Conservation (phyloP, 2,329 filamentous ascomycete genomes). For the Ascochyta fabae region DNA sequence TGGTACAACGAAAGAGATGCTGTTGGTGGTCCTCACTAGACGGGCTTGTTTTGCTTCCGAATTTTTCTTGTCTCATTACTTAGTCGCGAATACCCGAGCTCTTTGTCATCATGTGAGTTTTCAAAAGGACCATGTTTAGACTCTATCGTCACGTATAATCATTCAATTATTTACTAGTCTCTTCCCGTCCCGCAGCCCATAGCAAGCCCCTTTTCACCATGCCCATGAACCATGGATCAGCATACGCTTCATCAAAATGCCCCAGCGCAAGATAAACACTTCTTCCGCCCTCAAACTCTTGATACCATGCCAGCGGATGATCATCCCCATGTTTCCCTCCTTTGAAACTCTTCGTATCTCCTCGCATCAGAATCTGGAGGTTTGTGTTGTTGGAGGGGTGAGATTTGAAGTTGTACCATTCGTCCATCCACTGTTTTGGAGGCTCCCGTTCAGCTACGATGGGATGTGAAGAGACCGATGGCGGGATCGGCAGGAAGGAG, state of each 20-base stretch:
- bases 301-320: conserved; percentile 40
- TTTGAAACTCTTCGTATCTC: conserved; percentile 28
- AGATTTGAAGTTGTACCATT: conserved; percentile 40
- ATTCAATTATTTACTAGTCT: too few species aligned
- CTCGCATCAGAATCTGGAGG: conserved; percentile 27
- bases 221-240: conserved; percentile 31
- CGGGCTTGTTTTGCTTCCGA: background rate
- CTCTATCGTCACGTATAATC: too few species aligned
- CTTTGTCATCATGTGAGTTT: too few species aligned
- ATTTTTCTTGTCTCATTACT: too few species aligned
- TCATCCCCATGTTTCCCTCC: conserved; percentile 34
- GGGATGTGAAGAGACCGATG: background rate
- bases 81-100: background rate
- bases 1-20: conserved; percentile 20
- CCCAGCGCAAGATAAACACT: conserved; percentile 33
- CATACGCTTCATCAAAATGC: conserved; percentile 39
- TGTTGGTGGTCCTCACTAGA: conserved; percentile 17
- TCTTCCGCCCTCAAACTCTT: conserved; percentile 38
- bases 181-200: conserved; percentile 23
- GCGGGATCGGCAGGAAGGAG: conserved; percentile 10
- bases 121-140: too few species aligned
- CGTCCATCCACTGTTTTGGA: conserved; percentile 27
- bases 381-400: conserved; percentile 32
- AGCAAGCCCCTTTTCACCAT: conserved; percentile 27
- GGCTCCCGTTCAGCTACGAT: background rate